Base-by-base conservation (phyloP, 2,329 filamentous ascomycete genomes). In the Alternaria postmessia region DNA sequence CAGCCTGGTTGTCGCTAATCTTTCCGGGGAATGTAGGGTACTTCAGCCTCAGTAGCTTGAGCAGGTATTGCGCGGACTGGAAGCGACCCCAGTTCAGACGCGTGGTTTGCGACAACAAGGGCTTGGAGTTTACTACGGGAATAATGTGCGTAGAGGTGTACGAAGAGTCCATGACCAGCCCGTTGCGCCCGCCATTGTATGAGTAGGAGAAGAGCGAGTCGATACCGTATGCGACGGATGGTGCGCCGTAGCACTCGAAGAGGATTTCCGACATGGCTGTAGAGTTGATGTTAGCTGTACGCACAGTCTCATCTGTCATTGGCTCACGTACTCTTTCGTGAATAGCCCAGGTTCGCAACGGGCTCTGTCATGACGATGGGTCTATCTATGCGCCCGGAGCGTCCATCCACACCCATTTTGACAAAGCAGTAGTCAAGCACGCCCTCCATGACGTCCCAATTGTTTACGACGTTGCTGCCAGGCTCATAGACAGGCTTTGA, bases 361-460 rank as follows among this genome's bases (percentile, higher is more conserved):
- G 95, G 90, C 80, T 99, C 95, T 0, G 95, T 99, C 89, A 99
- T 93, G 68, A 99, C 90, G 61, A 99, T 87, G 1, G 94, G 94
- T 71, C 93, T 84, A 71, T 94, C 93, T 63, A 99, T 88, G 24
- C 86, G 84, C 8, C 92, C 92, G 49, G 90, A 87, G 4, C 84
- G 83, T 16, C 88, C 88, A 66, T 96, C 93, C 69, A 99, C 86
- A 5, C 95, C 95, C 55, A 99, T 82, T 81, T 97, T 98, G 68
- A 97, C 85, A 78, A 99, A 99, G 42, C 94, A 86, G 78, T 97
- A 97, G 81, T 99, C 95, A 47, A 99, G 81, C 5, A 97, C 85
- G 59, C 94, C 93, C 79, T 99, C 95, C 88, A 97, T 93, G 34
- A 93, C 94, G 79, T 99, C 95, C 93, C 96, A 99, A 76, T 98